Conservation (phyloP, 2,329 filamentous ascomycete genomes). For the Aspergillus sergii region DNA sequence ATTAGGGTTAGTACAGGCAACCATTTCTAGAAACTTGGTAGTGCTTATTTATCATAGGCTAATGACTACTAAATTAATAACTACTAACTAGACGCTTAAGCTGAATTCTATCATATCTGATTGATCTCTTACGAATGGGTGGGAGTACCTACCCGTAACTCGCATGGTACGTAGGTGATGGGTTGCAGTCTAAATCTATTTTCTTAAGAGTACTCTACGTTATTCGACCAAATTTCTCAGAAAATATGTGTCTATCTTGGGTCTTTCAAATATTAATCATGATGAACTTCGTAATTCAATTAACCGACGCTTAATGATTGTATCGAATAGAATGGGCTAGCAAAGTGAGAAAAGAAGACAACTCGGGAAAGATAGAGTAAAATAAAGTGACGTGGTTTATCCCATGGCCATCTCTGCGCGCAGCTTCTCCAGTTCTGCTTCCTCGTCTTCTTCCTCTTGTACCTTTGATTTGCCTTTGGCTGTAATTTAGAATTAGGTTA, state of each 20-base stretch:
- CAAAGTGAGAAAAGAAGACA: background rate
- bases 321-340: slow-evolving; percentile 2
- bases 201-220: background rate
- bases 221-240: background rate
- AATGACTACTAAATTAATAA: too few species aligned
- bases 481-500: slow-evolving; percentile 21
- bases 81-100: background rate
- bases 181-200: background rate
- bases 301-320: slow-evolving; percentile 2
- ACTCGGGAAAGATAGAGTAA: slow-evolving; percentile 4
- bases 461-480: slow-evolving; percentile 52
- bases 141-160: background rate
- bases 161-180: background rate
- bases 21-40: background rate
- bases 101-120: background rate
- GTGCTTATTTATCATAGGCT: too few species aligned
- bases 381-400: slow-evolving; percentile 19
- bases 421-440: slow-evolving; percentile 88
- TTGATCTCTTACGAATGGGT: background rate
- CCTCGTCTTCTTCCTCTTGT: slow-evolving; percentile 86
- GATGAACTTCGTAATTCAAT: slow-evolving; percentile 2
- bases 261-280: background rate
- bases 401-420: slow-evolving; percentile 98
- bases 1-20: background rate
- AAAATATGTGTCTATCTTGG: background rate